Percentiles rank a stretch among this genome's conserved stretches.
phyloP scores from a whole-genome alignment of 2,329 filamentous ascomycete species.

The Colletotrichum caudatum region DNA sequence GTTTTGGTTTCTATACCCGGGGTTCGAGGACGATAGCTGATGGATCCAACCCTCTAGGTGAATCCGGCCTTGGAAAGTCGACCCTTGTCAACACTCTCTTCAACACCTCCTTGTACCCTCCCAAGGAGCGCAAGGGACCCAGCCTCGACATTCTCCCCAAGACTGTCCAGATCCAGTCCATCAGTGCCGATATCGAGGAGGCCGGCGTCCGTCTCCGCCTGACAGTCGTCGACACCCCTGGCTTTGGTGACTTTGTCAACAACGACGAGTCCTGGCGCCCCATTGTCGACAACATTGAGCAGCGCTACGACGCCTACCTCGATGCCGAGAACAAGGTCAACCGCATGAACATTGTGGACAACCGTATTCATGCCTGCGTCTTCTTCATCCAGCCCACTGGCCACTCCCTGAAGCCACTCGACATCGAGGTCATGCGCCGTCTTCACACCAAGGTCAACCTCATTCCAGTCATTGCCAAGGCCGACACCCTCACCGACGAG shows the following conservation, averaged over 20 bases:
- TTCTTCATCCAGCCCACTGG: slow-evolving; percentile 99
- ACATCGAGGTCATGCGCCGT: slow-evolving; percentile 99
- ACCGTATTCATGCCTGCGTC: slow-evolving; percentile 97
- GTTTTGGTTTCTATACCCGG: slow-evolving; percentile 53
- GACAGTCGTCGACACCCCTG: slow-evolving; percentile 97
- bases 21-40: slow-evolving; percentile 23
- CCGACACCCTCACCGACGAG: slow-evolving; percentile 97
- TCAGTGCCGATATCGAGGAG: slow-evolving; percentile 97
- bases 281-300: slow-evolving; percentile 99
- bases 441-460: slow-evolving; percentile 99
- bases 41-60: slow-evolving; percentile 69
- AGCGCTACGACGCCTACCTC: slow-evolving; percentile 97
- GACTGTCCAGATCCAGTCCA: slow-evolving; percentile 94
- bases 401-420: slow-evolving; percentile 96
- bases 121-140: slow-evolving; percentile 97
- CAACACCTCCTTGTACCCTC: slow-evolving; percentile 99
- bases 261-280: slow-evolving; percentile 99
- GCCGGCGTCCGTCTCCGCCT: slow-evolving; percentile 95
- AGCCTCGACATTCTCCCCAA: slow-evolving; percentile 99
- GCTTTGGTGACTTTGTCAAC: slow-evolving; percentile 99
- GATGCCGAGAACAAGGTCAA: slow-evolving; percentile 99
- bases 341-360: slow-evolving; percentile 99
- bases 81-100: slow-evolving; percentile 99
- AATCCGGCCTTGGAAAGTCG: slow-evolving; percentile 99
- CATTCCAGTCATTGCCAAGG: slow-evolving; percentile 98